These are phyloP conservation scores for Vitrella brassicaformis DNA, from an alignment of 73 alveolate species.

Conservation along the genomic window DNA sequence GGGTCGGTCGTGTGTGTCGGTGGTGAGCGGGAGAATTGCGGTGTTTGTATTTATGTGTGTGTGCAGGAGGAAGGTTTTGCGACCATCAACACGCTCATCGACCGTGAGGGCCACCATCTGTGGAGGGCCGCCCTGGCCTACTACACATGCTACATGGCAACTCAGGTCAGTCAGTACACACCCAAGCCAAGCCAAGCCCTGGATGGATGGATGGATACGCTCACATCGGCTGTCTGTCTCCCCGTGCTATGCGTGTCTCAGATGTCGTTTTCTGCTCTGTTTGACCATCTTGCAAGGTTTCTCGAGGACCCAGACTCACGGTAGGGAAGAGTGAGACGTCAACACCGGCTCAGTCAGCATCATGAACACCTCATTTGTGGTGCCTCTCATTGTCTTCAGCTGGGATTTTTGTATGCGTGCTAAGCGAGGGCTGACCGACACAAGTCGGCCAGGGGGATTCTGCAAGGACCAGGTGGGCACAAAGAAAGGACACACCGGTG, in stretches of 20 bases:
- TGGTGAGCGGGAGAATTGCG: too few species aligned
- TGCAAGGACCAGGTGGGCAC: conserved; percentile 33
- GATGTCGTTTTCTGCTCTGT: conserved; percentile 41
- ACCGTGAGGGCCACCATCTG: conserved; percentile 12
- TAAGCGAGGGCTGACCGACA: conserved; percentile 47
- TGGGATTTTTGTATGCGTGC: conserved; percentile 44
- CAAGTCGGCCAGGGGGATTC: conserved; percentile 41
- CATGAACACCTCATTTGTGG: neutral
- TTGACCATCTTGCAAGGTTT: conserved; percentile 25
- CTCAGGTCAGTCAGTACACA: neutral
- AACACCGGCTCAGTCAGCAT: neutral
- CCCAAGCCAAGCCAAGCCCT: neutral
- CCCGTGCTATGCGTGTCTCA: conserved; percentile 1
- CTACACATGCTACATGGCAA: conserved; percentile 42
- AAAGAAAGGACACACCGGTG: neutral
- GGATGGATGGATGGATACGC: neutral
- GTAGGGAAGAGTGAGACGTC: neutral
- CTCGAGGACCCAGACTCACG: conserved; percentile 23
- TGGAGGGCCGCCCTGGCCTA: conserved; percentile 44
- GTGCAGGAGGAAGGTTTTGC: neutral
- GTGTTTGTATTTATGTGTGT: too few species aligned
- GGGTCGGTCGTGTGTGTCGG: too few species aligned
- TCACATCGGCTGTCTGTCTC: neutral
- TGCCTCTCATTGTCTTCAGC: conserved; percentile 1
- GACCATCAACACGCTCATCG: neutral